phyloP scores from a whole-genome alignment of 805 yeast species.

The Candida bentonensis region DNA sequence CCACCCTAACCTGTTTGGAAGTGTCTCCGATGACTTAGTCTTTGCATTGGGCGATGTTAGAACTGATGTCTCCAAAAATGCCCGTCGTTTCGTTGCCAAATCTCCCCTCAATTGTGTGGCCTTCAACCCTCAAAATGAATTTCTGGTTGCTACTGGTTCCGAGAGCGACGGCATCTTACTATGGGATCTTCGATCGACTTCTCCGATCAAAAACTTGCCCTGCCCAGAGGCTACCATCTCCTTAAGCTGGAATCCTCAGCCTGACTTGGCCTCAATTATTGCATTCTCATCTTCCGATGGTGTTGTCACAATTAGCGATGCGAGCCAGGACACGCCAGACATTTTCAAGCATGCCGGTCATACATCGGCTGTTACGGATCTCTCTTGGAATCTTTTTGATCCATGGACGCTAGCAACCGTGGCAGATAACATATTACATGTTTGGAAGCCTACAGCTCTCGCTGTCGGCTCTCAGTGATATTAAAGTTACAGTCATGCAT shows the following conservation, averaged over 20 bases:
- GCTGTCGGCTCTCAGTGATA: constrained; percentile 17
- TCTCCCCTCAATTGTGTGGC: constrained; percentile 26
- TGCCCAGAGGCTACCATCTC: constrained; percentile 45
- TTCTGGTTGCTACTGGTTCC: constrained; percentile 56
- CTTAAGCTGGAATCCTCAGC: constrained; percentile 57
- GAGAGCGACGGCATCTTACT: constrained; percentile 38
- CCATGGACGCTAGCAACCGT: constrained; percentile 63
- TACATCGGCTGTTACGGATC: constrained; percentile 70
- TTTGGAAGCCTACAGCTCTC: constrained; percentile 55
- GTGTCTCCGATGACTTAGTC: constrained; percentile 52
- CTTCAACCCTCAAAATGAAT: constrained; percentile 42
- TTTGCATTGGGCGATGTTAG: constrained; percentile 44
- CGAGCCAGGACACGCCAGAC: constrained; percentile 10
- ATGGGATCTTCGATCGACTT: constrained; percentile 51
- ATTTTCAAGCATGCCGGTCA: constrained; percentile 76
- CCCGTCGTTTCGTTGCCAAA: background rate
- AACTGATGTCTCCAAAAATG: constrained; percentile 1
- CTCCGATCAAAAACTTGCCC: constrained; percentile 17
- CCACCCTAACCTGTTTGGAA: constrained; percentile 47
- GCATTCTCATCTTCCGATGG: constrained; percentile 59
- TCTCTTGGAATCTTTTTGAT: constrained; percentile 67
- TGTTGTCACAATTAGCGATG: constrained; percentile 22
- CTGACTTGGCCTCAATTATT: constrained; percentile 29
- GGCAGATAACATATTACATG: constrained; percentile 69
- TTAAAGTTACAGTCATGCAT: too few relatives aligned